A percentile compares a stretch with the other conserved stretches of the same genome.
phyloP scores from a whole-genome alignment of 495 filamentous ascomycete genomes.

The Penicillium verhagenii region DNA sequence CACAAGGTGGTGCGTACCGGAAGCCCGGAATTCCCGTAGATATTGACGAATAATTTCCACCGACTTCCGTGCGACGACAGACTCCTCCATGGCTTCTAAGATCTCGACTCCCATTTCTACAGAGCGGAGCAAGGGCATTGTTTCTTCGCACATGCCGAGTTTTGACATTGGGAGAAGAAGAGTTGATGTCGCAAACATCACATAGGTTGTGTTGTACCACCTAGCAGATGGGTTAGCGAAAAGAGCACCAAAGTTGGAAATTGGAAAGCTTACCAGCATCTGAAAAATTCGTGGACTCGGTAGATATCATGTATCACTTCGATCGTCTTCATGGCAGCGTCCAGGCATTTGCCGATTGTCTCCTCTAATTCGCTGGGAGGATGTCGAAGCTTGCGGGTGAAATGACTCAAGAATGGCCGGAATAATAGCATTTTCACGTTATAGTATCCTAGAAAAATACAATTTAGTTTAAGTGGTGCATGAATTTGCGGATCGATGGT shows the following conservation, averaged over 20 bases:
- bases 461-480: background rate
- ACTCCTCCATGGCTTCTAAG: constrained; percentile 45
- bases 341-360: constrained; percentile 37
- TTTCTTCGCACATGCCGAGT: constrained; percentile 32
- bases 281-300: constrained; percentile 42
- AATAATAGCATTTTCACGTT: constrained; percentile 45
- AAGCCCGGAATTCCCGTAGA: constrained; percentile 33
- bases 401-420: constrained; percentile 39
- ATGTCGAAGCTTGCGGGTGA: constrained; percentile 35
- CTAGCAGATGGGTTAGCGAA: constrained; percentile 9
- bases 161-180: constrained; percentile 42
- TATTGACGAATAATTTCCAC: constrained; percentile 41
- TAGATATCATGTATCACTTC: constrained; percentile 44
- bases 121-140: constrained; percentile 30
- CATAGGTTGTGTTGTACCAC: constrained; percentile 49
- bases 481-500: background rate
- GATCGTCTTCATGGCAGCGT: constrained; percentile 40
- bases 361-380: constrained; percentile 31
- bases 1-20: constrained; percentile 6
- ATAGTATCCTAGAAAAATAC: constrained; percentile 31
- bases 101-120: constrained; percentile 44
- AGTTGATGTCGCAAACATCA: constrained; percentile 43
- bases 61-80: constrained; percentile 38
- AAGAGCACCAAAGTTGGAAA: background rate
- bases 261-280: constrained; percentile 34